Evolutionary conservation across 768 basidiomycete genomes (phyloP).

Genomic region (Leccinum obscurum): DNA sequence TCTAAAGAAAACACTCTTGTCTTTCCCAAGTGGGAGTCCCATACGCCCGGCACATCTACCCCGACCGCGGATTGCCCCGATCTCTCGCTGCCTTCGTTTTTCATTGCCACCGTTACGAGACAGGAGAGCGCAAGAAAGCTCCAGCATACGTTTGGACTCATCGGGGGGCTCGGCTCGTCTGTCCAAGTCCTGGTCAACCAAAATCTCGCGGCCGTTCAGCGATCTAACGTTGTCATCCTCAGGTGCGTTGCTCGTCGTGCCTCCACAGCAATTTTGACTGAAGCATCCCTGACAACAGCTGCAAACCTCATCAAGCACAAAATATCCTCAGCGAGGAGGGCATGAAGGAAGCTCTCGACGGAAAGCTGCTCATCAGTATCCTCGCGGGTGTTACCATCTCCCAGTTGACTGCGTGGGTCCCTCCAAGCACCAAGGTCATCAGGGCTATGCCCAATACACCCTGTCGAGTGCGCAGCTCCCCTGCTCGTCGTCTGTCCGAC

Average conservation of each 20-base stretch:
- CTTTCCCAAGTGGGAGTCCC: conserved; percentile 61
- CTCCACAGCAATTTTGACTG: not conserved
- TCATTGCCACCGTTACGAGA: conserved; percentile 86
- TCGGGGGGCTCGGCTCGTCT: conserved; percentile 59
- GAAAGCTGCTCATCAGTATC: conserved; percentile 94
- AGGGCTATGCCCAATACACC: conserved; percentile 99
- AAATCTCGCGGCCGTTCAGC: conserved; percentile 70
- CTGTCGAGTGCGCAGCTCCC: conserved; percentile 65
- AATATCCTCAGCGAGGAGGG: conserved; percentile 71
- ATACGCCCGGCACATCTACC: conserved; percentile 73
- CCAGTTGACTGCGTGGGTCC: conserved; percentile 77
- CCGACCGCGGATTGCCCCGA: conserved; percentile 58
- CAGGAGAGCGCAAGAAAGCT: conserved; percentile 73
- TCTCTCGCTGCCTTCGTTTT: conserved; percentile 71
- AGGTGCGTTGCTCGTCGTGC: conserved; percentile 54
- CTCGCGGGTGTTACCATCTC: conserved; percentile 93
- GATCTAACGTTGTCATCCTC: conserved; percentile 83
- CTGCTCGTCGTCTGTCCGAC: not conserved
- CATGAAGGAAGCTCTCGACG: conserved; percentile 78
- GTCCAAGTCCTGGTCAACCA: conserved; percentile 70
- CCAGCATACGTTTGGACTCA: conserved; percentile 52
- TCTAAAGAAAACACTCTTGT: conserved; percentile 35
- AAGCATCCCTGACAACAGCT: conserved; percentile 47
- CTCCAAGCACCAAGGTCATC: conserved; percentile 77
- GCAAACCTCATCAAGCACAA: conserved; percentile 89